phyloP scores from a whole-genome alignment of 306 rosid genomes.

The Alnus rubra region DNA sequence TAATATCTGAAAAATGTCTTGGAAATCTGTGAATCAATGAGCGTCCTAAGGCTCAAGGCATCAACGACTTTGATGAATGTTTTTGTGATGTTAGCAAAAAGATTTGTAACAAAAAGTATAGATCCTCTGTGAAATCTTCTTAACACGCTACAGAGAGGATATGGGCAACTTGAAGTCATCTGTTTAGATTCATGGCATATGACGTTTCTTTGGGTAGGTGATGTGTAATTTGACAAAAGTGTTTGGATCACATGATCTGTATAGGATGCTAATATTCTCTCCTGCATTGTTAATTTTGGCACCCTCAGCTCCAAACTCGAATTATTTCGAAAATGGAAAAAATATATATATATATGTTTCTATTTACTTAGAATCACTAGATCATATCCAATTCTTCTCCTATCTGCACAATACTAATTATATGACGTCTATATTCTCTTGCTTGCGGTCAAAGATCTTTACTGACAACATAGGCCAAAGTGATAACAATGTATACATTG shows the following conservation, averaged over 20 bases:
- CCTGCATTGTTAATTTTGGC: slow-evolving; percentile 7
- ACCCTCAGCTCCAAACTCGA: neutral
- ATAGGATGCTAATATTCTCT: slow-evolving; percentile 9
- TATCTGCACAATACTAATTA: slow-evolving; percentile 10
- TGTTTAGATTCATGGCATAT: slow-evolving; percentile 15
- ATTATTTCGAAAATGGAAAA: neutral
- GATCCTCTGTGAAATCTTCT: slow-evolving; percentile 17
- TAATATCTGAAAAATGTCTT: neutral
- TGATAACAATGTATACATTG: neutral
- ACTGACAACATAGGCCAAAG: slow-evolving; percentile 10
- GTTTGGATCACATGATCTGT: slow-evolving; percentile 9
- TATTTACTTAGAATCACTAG: neutral
- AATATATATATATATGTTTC: neutral
- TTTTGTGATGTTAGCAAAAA: slow-evolving; percentile 6
- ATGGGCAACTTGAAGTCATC: slow-evolving; percentile 17
- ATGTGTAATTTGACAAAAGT: slow-evolving; percentile 21
- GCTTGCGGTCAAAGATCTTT: slow-evolving; percentile 1
- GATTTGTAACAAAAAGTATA: slow-evolving; percentile 4
- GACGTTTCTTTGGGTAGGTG: slow-evolving; percentile 16
- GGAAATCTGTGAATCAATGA: neutral
- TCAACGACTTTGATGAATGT: neutral
- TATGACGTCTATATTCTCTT: neutral
- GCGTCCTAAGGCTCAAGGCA: slow-evolving; percentile 1
- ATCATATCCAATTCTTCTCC: neutral
- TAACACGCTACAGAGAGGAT: slow-evolving; percentile 4